Evolutionary conservation across 805 yeast species (phyloP).

Genomic region (Schizosaccharomyces japonicus): DNA sequence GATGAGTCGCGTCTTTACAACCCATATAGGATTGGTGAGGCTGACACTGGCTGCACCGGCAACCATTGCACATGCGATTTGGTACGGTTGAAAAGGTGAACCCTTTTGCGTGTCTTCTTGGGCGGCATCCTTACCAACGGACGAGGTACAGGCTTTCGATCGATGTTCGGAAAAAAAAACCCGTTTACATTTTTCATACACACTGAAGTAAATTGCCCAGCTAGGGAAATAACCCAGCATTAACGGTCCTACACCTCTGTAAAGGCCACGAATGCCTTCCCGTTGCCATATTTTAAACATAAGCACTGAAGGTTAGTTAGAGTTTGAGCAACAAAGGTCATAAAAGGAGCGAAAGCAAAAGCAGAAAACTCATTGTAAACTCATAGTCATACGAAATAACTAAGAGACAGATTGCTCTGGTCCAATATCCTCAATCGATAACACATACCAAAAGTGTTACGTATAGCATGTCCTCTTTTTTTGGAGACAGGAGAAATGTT

Average conservation of each 20-base stretch:
- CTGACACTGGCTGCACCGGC: constrained; percentile 78
- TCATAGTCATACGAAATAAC: neutral
- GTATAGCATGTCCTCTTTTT: neutral
- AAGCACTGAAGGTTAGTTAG: neutral
- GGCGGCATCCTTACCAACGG: neutral
- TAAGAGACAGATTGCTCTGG: no score
- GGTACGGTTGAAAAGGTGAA: constrained; percentile 11
- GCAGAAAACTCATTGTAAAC: neutral
- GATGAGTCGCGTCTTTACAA: constrained; percentile 85
- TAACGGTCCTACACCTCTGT: constrained; percentile 81
- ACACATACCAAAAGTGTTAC: neutral
- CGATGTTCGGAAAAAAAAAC: constrained; percentile 19
- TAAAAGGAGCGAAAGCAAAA: neutral
- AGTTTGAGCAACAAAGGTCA: neutral
- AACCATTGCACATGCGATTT: constrained; percentile 41
- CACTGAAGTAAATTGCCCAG: constrained; percentile 87
- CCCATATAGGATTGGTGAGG: constrained; percentile 90
- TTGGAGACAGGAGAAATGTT: constrained; percentile 10
- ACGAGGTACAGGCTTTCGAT: constrained; percentile 12
- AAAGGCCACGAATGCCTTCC: constrained; percentile 66
- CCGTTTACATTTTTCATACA: constrained; percentile 57
- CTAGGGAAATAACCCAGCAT: constrained; percentile 86
- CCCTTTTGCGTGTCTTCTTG: constrained; percentile 1
- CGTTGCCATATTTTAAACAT: constrained; percentile 29
- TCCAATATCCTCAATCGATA: neutral